Evolutionary conservation across 257 asterid species (phyloP).

Genomic region (Ajuga chamaepitys): DNA sequence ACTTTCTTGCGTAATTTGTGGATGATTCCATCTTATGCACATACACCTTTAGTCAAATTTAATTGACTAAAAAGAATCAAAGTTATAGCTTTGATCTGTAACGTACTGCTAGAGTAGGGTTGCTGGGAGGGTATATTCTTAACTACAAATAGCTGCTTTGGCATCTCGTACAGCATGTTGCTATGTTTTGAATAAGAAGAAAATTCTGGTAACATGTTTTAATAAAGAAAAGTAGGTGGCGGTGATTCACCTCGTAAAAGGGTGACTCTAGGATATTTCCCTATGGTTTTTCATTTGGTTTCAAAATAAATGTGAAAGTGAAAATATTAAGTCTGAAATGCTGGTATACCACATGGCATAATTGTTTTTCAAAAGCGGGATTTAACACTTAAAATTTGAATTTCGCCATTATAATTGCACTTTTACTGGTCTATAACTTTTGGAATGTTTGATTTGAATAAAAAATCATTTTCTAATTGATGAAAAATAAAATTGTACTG

Average conservation of each 20-base stretch:
- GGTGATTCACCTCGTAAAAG: neutral
- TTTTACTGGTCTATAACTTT: neutral
- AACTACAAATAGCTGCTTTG: neutral
- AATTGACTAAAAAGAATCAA: neutral
- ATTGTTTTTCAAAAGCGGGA: neutral
- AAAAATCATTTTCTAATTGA: neutral
- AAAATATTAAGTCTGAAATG: neutral
- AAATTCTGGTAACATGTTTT: neutral
- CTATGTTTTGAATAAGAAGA: neutral
- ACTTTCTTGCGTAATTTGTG: neutral
- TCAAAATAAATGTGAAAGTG: neutral
- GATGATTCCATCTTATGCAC: neutral
- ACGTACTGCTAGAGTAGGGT: neutral
- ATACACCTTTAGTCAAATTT: neutral
- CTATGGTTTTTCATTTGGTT: neutral
- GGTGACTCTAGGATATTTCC: neutral
- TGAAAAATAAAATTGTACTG: neutral
- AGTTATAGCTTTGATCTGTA: slow-evolving; percentile 1
- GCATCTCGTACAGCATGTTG: neutral
- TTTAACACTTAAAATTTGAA: neutral
- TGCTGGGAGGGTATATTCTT: neutral
- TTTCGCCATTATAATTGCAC: neutral
- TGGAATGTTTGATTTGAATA: neutral
- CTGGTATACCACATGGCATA: neutral
- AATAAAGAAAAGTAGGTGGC: neutral